Evolutionary conservation across 768 basidiomycete genomes (phyloP).

Genomic region (Pulveroboletus sp.): DNA sequence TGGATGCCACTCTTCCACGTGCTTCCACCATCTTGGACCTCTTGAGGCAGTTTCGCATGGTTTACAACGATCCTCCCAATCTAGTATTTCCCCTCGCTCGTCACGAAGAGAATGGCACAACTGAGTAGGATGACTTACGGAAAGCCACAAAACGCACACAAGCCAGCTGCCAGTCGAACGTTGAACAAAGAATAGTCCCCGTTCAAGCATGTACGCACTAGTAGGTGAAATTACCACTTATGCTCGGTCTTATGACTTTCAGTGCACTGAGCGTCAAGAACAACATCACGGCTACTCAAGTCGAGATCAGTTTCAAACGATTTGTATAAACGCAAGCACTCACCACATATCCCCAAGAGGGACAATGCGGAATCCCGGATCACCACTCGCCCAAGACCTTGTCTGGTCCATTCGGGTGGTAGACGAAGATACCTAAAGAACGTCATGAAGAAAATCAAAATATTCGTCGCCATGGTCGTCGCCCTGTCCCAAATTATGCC

Average conservation of each 20-base stretch:
- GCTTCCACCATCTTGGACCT: not conserved
- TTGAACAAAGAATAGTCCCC: not conserved
- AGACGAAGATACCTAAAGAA: slow-evolving; percentile 16
- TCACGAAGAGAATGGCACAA: not conserved
- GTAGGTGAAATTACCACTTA: slow-evolving; percentile 20
- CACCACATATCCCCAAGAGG: slow-evolving; percentile 12
- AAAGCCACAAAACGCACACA: slow-evolving; percentile 13
- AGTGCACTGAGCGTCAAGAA: slow-evolving; percentile 18
- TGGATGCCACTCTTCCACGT: slow-evolving; percentile 8
- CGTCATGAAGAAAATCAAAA: slow-evolving; percentile 16
- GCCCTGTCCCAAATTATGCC: not conserved
- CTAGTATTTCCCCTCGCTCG: not conserved
- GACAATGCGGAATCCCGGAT: slow-evolving; percentile 18
- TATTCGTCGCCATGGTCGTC: slow-evolving; percentile 17
- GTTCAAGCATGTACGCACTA: slow-evolving; percentile 7
- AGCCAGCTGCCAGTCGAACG: slow-evolving; percentile 15
- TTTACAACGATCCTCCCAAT: slow-evolving; percentile 16
- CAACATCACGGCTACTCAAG: slow-evolving; percentile 10
- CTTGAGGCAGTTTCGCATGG: slow-evolving; percentile 6
- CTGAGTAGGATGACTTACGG: slow-evolving; percentile 9
- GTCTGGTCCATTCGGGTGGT: slow-evolving; percentile 7
- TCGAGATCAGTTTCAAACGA: not conserved
- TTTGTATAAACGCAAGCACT: not conserved
- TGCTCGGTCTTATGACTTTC: slow-evolving; percentile 7
- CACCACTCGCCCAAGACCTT: slow-evolving; percentile 3